Evolutionary conservation across 2,329 filamentous ascomycete genomes (phyloP).

Genomic region (Alternaria triticimaculans): DNA sequence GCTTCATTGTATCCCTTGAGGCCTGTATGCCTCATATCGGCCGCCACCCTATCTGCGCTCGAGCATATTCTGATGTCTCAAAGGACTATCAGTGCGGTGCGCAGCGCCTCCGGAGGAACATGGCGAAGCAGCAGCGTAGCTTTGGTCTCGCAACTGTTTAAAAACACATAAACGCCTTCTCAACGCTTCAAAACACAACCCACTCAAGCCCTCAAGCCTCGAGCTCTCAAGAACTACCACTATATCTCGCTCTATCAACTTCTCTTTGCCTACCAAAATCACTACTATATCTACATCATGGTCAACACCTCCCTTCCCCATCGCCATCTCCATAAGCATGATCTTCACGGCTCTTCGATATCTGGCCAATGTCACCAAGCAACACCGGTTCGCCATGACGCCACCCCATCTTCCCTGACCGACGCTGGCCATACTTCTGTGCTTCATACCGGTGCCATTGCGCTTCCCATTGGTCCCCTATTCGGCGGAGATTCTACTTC

Average conservation of each 20-base stretch:
- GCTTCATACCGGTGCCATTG: neutral
- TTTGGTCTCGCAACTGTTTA: neutral
- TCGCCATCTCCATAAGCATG: no score
- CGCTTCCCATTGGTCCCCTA: neutral
- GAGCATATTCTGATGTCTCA: neutral
- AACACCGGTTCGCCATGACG: no score
- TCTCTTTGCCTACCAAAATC: no score
- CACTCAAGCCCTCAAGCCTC: neutral
- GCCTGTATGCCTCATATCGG: neutral
- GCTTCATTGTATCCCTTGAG: neutral
- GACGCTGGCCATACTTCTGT: neutral
- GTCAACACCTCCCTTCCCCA: no score
- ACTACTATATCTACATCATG: no score
- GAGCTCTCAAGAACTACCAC: no score
- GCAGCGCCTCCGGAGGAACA: neutral
- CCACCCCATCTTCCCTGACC: no score
- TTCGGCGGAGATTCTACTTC: neutral
- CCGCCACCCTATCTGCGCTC: neutral
- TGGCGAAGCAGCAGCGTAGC: neutral
- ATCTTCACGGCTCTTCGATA: no score
- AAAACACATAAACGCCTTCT: neutral
- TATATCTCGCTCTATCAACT: no score
- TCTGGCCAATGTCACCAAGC: no score
- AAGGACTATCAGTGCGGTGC: neutral
- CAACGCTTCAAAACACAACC: neutral